Base-by-base conservation (phyloP, 83 land plant genomes). In the Picea abies region DNA sequence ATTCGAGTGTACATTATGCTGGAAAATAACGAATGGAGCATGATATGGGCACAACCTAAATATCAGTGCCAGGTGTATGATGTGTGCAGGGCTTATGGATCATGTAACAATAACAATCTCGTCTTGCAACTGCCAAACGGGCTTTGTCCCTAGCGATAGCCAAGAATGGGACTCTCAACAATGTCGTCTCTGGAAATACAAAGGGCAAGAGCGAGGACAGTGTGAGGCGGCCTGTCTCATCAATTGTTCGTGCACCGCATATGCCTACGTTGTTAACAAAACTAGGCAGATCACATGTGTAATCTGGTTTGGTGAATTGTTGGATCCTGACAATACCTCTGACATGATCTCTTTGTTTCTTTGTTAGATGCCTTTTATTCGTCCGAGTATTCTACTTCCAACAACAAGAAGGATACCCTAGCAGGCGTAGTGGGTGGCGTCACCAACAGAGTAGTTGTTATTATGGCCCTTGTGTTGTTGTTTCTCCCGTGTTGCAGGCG, bases 231-330 rank as follows among this genome's bases (percentile, higher is more conserved):
- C 78, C 29, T 91, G 96, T 69, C 69, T 64, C 58, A 9, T 65
- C 3, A 88, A 92, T 61, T 92, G 94, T 71, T 88, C 90, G 1
- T 92, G 94, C 79, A 39, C 44, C n/a, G n/a, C n/a, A n/a, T n/a
- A n/a, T n/a, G n/a, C n/a, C n/a, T n/a, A n/a, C n/a, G n/a, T n/a
- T n/a, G 17, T 1, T 70, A 32, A 15, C 8, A 7, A 5, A n/a
- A 17, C 44, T 67, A 12, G 88, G 86, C 44, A 2, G 84, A n/a
- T n/a, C n/a, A 71, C 91, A 87, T 85, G 90, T 88, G 75, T 41
- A 94, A 19, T 79, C 47, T 41, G 81, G 81, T 25, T 65, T 88
- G 2, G 84, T 86, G 16, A 75, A 67, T 22, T 94, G 92, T 77
- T 92, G 65, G 44, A 19, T 85, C 79, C 67, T 82, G 81, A 10